Percentiles rank a stretch among this genome's conserved stretches.
These are phyloP conservation scores for Yamadazyma takamatsuzukensis DNA, from an alignment of 805 yeast species.

Conservation along the genomic window DNA sequence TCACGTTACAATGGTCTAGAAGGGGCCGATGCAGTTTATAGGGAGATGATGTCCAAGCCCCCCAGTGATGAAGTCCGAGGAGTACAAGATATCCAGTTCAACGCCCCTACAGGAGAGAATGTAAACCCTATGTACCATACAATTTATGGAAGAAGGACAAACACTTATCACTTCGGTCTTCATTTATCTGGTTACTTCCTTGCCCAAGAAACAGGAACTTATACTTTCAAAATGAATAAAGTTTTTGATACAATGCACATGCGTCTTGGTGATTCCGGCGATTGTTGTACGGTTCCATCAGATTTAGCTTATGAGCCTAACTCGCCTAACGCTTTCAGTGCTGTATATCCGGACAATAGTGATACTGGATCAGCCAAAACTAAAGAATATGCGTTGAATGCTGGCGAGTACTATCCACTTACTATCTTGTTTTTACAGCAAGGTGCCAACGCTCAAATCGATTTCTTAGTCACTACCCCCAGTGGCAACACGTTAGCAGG, in stretches of 20 bases:
- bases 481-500: not conserved
- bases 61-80: not conserved
- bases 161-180: slow-evolving; percentile 2
- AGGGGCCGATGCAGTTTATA: not conserved
- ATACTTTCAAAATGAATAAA: not conserved
- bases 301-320: no score
- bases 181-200: slow-evolving; percentile 23
- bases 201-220: slow-evolving; percentile 3
- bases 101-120: not conserved
- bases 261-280: no score
- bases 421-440: no score
- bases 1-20: not conserved
- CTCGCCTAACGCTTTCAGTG: no score
- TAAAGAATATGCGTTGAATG: not conserved
- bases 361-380: not conserved
- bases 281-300: no score
- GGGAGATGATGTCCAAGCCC: not conserved
- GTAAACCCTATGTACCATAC: slow-evolving; percentile 27
- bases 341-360: no score
- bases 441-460: no score
- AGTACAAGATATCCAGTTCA: not conserved
- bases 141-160: slow-evolving; percentile 6
- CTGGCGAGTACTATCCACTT: slow-evolving; percentile 2
- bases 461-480: slow-evolving; percentile 1
- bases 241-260: no score